phyloP scores from a whole-genome alignment of 768 basidiomycete genomes.

The Multifurca ochricompacta region DNA sequence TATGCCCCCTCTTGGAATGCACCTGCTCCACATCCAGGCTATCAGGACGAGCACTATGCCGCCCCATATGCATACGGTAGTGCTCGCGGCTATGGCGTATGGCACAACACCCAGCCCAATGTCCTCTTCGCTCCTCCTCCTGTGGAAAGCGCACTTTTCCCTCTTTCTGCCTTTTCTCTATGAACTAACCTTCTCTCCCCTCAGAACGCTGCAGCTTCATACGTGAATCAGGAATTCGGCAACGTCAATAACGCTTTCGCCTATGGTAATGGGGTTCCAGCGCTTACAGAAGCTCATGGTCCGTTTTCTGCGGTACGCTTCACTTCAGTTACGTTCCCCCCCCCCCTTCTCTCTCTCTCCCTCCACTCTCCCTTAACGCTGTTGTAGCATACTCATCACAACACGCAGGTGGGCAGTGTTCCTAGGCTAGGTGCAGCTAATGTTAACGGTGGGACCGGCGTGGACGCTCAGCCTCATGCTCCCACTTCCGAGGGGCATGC shows the following conservation, averaged over 20 bases:
- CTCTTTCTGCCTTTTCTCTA: not conserved
- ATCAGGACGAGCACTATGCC: not conserved
- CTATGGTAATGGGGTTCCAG: not conserved
- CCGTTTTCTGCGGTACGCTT: not conserved
- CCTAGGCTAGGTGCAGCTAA: not conserved
- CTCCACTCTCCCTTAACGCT: not conserved
- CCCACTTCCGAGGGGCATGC: not conserved
- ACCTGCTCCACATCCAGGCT: not conserved
- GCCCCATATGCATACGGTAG: not conserved
- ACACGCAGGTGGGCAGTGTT: too few species aligned
- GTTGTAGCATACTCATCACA: not conserved
- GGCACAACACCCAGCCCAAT: not conserved
- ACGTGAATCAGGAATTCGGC: not conserved
- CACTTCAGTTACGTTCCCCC: not conserved
- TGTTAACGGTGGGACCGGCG: not conserved
- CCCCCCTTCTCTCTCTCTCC: not conserved
- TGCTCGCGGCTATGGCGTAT: not conserved
- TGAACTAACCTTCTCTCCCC: not conserved
- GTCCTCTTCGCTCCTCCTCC: not conserved
- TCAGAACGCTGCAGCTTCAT: not conserved
- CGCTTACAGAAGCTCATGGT: not conserved
- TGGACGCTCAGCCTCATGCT: not conserved
- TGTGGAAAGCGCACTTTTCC: not conserved
- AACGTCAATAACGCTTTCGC: not conserved
- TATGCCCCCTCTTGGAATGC: not conserved